Evolutionary conservation across 768 basidiomycete genomes (phyloP), one percentile per base, ranked within the genome.

Genomic region (Tylopilus cervinicoccineus): DNA sequence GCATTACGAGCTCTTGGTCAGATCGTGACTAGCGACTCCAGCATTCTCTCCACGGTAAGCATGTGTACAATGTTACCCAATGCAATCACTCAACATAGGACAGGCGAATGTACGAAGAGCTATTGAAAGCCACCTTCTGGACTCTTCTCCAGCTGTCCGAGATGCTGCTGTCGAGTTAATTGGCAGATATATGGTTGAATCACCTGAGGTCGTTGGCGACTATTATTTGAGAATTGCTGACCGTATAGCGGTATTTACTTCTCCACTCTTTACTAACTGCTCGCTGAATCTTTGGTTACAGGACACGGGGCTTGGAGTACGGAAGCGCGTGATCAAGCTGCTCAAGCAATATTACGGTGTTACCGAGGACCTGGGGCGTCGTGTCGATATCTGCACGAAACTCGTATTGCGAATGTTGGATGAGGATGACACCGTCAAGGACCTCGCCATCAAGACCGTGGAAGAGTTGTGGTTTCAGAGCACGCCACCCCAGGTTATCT

Each of bases 111-210:
- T 98, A 31, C 84, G 91, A 28, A 76, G 79, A 39, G 83, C 89
- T 2, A 91, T 99, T 54, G 93, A 97, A 66, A 83, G 81, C 29
- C 91, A 96, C 61, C 77, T 99, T 13, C 73, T 88, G 2, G 96
- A 99, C 57, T 86, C 79, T 54, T 98, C 96, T 1, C 86, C 96
- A 1, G 88, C 89, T 16, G 96, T 99, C 7, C 88, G 96, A 11
- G 96, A 99, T 63, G 93, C 93, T 5, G 93, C 95, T 6, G 90
- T 99, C 13, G 96, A 98, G 61, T 72, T 99, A 48, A 90, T 98
- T 48, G 96, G 96, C n/a, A 95, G 93, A 70, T 95, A 98, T 60
- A 85, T 98, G 74, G 81, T 93, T 29, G 86, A 92, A 52, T 84
- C 86, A 0, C 90, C 92, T 0, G 83, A 84, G 47, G 83, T 98